Evolutionary conservation across 2,329 filamentous ascomycete species (phyloP).

Genomic region (Talaromyces verruculosus): DNA sequence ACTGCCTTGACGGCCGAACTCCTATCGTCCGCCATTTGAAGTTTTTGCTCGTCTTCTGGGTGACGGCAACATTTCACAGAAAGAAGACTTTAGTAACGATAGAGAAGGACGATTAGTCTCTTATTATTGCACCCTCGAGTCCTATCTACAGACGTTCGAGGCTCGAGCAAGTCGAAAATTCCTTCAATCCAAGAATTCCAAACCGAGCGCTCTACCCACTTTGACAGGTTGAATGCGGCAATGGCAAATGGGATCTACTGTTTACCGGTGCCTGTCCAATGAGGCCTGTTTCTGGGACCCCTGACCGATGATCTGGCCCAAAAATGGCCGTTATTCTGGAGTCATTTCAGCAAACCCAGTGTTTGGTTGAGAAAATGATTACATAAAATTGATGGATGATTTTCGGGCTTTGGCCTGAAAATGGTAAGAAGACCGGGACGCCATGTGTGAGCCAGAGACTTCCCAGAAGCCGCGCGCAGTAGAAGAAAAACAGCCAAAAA

Average conservation of each 20-base stretch:
- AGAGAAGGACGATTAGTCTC: not conserved
- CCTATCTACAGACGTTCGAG: not conserved
- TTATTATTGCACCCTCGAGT: not conserved
- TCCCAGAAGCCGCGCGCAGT: not conserved
- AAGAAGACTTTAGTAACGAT: not conserved
- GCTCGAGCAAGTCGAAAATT: not conserved
- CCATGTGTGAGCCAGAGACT: not conserved
- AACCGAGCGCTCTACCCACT: not conserved
- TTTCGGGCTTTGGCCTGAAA: not conserved
- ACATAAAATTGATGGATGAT: not conserved
- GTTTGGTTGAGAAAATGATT: not conserved
- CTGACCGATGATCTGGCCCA: not conserved
- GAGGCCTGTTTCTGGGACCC: not conserved
- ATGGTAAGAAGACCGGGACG: not conserved
- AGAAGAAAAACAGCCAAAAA: not conserved
- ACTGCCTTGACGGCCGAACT: conserved; percentile 37
- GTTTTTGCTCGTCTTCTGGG: not conserved
- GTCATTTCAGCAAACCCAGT: too few species aligned
- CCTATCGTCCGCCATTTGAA: conserved; percentile 28
- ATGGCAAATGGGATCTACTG: not conserved
- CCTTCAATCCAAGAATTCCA: not conserved
- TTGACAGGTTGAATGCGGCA: not conserved
- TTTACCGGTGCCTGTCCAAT: not conserved
- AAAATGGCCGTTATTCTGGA: not conserved
- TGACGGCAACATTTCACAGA: not conserved